phyloP scores from a whole-genome alignment of 2,329 filamentous ascomycete genomes.

The Fusarium multiceps region DNA sequence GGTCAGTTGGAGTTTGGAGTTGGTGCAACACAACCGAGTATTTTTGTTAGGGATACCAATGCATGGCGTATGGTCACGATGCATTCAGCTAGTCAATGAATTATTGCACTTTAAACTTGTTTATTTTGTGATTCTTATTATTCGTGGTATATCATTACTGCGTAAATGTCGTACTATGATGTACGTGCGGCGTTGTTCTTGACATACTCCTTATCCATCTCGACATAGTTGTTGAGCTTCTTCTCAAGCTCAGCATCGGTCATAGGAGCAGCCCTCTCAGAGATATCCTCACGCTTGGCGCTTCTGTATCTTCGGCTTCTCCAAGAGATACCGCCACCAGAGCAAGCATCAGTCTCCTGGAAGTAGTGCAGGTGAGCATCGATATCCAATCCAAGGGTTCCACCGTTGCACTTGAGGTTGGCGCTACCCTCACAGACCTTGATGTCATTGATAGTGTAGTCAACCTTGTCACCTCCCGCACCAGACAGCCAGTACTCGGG shows the following conservation, averaged over 20 bases:
- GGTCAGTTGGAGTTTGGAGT: slow-evolving; percentile 16
- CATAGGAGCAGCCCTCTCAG: slow-evolving; percentile 32
- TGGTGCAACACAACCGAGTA: background rate
- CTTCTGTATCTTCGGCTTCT: slow-evolving; percentile 36
- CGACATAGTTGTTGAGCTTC: slow-evolving; percentile 52
- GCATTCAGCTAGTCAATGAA: slow-evolving; percentile 5
- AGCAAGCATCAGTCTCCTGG: slow-evolving; percentile 56
- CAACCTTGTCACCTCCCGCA: slow-evolving; percentile 47
- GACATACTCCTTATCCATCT: slow-evolving; percentile 51
- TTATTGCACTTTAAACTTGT: background rate
- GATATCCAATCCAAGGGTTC: slow-evolving; percentile 57
- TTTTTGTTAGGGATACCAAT: background rate
- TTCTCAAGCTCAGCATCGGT: slow-evolving; percentile 53
- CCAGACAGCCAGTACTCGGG: slow-evolving; percentile 74
- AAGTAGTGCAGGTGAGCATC: slow-evolving; percentile 64
- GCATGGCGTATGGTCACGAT: slow-evolving; percentile 13
- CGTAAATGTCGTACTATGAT: slow-evolving; percentile 1
- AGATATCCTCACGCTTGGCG: slow-evolving; percentile 1
- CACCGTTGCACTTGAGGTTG: slow-evolving; percentile 64
- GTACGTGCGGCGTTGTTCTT: slow-evolving; percentile 27
- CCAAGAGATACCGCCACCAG: slow-evolving; percentile 38
- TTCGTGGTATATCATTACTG: slow-evolving; percentile 3
- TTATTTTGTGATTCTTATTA: background rate
- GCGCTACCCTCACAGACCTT: slow-evolving; percentile 61
- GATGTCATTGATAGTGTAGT: slow-evolving; percentile 56